Percentiles rank a stretch among this genome's conserved stretches.
Conservation (phyloP, 805 yeast species). For the Ogataea paradorogensis region DNA sequence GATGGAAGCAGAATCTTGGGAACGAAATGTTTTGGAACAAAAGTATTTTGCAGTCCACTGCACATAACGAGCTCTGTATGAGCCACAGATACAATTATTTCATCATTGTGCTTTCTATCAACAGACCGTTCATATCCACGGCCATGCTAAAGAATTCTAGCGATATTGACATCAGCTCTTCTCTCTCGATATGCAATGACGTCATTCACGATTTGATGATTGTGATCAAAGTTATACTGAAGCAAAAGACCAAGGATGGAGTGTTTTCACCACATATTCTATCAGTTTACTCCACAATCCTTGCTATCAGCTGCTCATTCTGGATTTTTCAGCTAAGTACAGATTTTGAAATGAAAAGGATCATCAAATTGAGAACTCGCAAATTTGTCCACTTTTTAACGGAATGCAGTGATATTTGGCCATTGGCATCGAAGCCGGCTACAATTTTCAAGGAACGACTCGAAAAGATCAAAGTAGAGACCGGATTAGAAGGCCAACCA, state of each 20-base stretch:
- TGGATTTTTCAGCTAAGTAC: conserved; percentile 5
- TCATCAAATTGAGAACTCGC: conserved; percentile 1
- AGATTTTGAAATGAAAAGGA: background rate
- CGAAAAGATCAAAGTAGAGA: conserved; percentile 1
- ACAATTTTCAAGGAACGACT: conserved; percentile 9
- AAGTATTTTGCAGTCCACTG: conserved; percentile 38
- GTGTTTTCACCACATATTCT: conserved; percentile 42
- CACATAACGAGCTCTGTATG: conserved; percentile 52
- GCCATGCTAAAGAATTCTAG: conserved; percentile 12
- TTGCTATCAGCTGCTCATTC: conserved; percentile 42
- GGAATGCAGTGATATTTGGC: conserved; percentile 13
- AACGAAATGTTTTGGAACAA: conserved; percentile 49
- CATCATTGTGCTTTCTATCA: conserved; percentile 51
- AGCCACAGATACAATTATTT: conserved; percentile 56
- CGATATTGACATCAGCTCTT: conserved; percentile 3
- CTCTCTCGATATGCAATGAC: conserved; percentile 33
- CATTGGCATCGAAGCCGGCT: conserved; percentile 12
- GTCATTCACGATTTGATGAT: conserved; percentile 43
- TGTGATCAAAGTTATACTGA: conserved; percentile 37
- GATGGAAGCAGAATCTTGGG: conserved; percentile 51
- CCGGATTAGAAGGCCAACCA: background rate
- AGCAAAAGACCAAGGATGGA: conserved; percentile 34
- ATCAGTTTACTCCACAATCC: conserved; percentile 44
- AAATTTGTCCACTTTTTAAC: conserved; percentile 4
- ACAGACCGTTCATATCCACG: conserved; percentile 45